Conservation (phyloP, 2,329 filamentous ascomycete genomes). For the Ilyonectria robusta region DNA sequence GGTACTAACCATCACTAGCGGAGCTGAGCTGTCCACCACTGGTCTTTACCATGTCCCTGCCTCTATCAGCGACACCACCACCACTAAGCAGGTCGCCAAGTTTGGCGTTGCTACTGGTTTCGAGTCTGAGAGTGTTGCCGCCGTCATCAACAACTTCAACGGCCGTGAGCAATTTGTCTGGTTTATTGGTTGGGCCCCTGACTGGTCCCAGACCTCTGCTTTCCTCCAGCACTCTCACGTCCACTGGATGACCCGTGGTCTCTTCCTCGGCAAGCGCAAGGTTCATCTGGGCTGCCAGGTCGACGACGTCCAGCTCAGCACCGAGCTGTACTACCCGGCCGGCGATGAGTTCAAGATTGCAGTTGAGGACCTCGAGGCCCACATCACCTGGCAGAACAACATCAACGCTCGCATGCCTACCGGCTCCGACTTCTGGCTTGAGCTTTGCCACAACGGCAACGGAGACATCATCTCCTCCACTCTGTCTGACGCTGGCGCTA, state of each 20-base stretch:
- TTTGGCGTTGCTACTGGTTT: conserved; percentile 31
- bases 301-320: conserved; percentile 36
- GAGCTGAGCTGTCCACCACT: conserved; percentile 33
- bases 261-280: conserved; percentile 40
- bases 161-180: conserved; percentile 40
- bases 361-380: conserved; percentile 29
- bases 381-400: conserved; percentile 35
- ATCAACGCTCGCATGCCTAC: conserved; percentile 33
- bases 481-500: background rate
- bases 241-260: conserved; percentile 39
- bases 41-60: conserved; percentile 37
- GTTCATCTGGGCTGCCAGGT: conserved; percentile 32
- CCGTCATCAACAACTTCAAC: conserved; percentile 34
- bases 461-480: conserved; percentile 33
- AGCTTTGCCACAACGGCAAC: conserved; percentile 38
- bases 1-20: conserved; percentile 8
- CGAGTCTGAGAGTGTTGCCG: conserved; percentile 32
- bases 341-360: conserved; percentile 35
- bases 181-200: conserved; percentile 37
- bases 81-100: conserved; percentile 33
- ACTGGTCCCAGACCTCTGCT: conserved; percentile 34
- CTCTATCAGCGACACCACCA: conserved; percentile 26
- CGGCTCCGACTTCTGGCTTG: conserved; percentile 33
- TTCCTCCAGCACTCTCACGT: conserved; percentile 38
- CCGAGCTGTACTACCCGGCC: conserved; percentile 31